Percentiles rank a stretch among this genome's conserved stretches.
phyloP scores from a whole-genome alignment of 2,329 filamentous ascomycete genomes.

The Cucurbitaria berberidis region DNA sequence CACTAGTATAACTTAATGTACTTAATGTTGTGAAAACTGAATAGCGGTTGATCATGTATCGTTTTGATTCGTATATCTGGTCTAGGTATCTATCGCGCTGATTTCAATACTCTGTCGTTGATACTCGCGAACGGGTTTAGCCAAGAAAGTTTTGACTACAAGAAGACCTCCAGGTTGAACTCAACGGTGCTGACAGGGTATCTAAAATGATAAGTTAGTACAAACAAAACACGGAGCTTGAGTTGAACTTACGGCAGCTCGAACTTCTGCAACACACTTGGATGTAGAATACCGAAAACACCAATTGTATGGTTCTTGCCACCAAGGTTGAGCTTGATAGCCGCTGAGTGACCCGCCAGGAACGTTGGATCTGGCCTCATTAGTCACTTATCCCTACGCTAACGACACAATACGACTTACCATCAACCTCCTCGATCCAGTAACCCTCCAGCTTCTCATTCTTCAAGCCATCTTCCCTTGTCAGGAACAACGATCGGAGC shows the following conservation, averaged over 20 bases:
- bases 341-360: conserved; percentile 86
- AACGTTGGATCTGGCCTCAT: conserved; percentile 74
- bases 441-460: conserved; percentile 72
- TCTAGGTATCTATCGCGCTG: conserved; percentile 15
- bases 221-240: conserved; percentile 11
- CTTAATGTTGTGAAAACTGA: background rate
- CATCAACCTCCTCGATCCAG: conserved; percentile 92
- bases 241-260: conserved; percentile 72
- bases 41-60: background rate
- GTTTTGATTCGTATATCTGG: conserved; percentile 9
- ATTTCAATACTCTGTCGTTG: background rate
- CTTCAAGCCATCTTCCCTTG: conserved; percentile 69
- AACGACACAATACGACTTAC: conserved; percentile 49
- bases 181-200: conserved; percentile 94
- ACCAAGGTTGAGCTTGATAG: conserved; percentile 76
- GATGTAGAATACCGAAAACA: conserved; percentile 92
- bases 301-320: conserved; percentile 81
- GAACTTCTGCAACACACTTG: conserved; percentile 90
- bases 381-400: conserved; percentile 2
- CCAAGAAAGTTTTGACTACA: conserved; percentile 61
- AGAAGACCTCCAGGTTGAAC: conserved; percentile 91
- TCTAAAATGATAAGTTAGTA: conserved; percentile 51
- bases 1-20: background rate
- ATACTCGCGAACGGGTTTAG: background rate
- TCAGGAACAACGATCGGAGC: conserved; percentile 83